Conservation (phyloP, 148 eudicot species). For the Oxyria digyna region DNA sequence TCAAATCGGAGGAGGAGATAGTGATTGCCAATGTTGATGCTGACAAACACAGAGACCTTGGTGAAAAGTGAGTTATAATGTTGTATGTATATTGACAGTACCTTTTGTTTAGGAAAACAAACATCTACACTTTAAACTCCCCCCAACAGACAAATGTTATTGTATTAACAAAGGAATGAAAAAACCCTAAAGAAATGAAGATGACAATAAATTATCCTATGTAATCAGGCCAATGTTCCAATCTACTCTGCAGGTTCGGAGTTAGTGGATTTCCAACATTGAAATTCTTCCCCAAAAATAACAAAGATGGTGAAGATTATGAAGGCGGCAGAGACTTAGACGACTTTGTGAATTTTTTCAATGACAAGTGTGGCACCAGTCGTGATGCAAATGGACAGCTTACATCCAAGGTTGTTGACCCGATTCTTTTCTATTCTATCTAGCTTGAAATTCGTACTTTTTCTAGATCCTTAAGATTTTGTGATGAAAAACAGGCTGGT, state of each 20-base stretch:
- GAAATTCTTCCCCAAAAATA: constrained; percentile 88
- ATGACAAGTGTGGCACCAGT: constrained; percentile 80
- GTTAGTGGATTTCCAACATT: constrained; percentile 89
- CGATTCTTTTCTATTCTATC: not conserved
- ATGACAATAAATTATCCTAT: not conserved
- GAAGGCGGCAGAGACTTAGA: constrained; percentile 80
- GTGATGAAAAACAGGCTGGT: constrained; percentile 49
- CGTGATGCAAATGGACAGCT: constrained; percentile 81
- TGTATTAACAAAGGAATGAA: not conserved
- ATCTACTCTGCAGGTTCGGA: constrained; percentile 48
- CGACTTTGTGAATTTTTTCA: constrained; percentile 73
- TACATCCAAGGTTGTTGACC: constrained; percentile 46
- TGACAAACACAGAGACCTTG: constrained; percentile 70
- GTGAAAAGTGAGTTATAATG: constrained; percentile 55
- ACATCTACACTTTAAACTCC: not conserved
- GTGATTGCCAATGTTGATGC: constrained; percentile 95
- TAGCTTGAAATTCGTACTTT: not conserved
- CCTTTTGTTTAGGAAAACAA: not conserved
- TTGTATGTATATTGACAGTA: not conserved
- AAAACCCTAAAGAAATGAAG: not conserved
- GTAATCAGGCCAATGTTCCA: not conserved
- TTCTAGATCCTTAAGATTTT: not conserved
- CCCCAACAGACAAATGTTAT: not conserved
- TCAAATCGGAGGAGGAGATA: constrained; percentile 61
- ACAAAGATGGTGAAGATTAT: constrained; percentile 96